Base-by-base conservation (phyloP, 106 monocot species). In the Hemerocallis citrina region DNA sequence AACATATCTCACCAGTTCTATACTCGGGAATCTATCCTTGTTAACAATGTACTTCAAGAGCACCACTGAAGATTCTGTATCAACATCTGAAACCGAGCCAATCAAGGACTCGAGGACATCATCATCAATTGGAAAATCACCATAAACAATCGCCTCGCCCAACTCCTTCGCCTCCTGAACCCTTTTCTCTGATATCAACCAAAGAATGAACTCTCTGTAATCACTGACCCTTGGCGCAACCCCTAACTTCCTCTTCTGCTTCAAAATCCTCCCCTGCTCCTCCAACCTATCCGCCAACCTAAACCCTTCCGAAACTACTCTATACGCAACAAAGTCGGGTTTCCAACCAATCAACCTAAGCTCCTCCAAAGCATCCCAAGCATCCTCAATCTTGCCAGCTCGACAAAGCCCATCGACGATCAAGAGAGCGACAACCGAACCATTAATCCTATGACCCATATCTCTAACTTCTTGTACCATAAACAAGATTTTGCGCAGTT, bases 201-300 rank as follows among this genome's bases (percentile, higher is more conserved):
- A 22, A 64, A 81, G 70, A 1, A 91, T 65, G 38, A 77, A 87
- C 10, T 87, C 75, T 21, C 59, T 67, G 57, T 98, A 98, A 38
- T 98, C 88, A 12, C 36, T 73, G n/a, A 62, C 66, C 23, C 87
- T 77, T 3, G 91, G 96, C 23, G 91, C 84, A 3, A 98, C 96
- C 35, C 96, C 91, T 1, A 88, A 62, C 79, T 92, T 98, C 59
- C 96, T 79, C 72, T 98, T 98, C 67, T 92, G 90, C 64, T 91
- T 98, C 70, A 92, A 66, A 17, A 91, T 80, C 51, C 16, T 79
- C 21, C 29, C 28, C 13, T 68, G 63, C 24, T 91, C 84, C 30
- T 92, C 79, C 21, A 62, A 34, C 61, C 77, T 78, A 7, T 68
- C 68, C 0, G 35, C 74, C 19, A 69, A 51, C 36, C 68, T 76